A percentile compares a stretch with the other conserved stretches of the same genome.
Evolutionary conservation across 176 grass and related monocot genomes (phyloP).

Genomic region (Oryza meyeriana): DNA sequence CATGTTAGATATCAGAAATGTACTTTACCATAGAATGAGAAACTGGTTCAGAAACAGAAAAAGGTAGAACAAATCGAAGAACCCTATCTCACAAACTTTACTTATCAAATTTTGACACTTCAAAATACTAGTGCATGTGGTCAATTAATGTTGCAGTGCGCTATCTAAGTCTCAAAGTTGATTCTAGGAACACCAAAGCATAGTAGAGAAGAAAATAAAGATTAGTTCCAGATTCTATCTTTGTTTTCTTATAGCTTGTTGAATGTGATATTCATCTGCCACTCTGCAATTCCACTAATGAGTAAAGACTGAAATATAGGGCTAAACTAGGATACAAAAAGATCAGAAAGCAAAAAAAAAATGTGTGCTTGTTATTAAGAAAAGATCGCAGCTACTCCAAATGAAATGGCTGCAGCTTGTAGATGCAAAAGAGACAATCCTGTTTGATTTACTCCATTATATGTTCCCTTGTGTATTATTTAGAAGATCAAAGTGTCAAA

Average conservation of each 20-base stretch:
- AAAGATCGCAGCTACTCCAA: neutral
- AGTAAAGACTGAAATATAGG: slow-evolving; percentile 7
- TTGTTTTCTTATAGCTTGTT: slow-evolving; percentile 18
- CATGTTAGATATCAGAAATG: slow-evolving; percentile 30
- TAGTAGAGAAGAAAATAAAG: neutral
- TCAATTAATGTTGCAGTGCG: neutral
- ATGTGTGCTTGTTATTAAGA: neutral
- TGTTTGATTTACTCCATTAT: neutral
- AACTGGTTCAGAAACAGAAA: neutral
- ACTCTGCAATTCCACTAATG: neutral
- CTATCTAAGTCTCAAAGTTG: neutral
- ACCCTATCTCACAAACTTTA: neutral
- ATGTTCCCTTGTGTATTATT: slow-evolving; percentile 14
- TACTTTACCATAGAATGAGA: neutral
- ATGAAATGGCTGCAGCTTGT: neutral
- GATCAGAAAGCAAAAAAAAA: neutral
- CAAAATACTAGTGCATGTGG: slow-evolving; percentile 5
- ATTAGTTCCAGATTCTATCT: neutral
- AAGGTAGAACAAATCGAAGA: neutral
- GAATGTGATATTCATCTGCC: slow-evolving; percentile 6
- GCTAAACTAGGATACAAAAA: neutral
- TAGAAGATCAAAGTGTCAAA: slow-evolving; percentile 35
- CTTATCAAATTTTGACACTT: neutral
- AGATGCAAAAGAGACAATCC: slow-evolving; percentile 2
- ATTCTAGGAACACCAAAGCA: neutral